These are phyloP conservation scores for Tetracladium maxilliforme DNA, from an alignment of 2,329 filamentous ascomycete genomes.

Conservation along the genomic window DNA sequence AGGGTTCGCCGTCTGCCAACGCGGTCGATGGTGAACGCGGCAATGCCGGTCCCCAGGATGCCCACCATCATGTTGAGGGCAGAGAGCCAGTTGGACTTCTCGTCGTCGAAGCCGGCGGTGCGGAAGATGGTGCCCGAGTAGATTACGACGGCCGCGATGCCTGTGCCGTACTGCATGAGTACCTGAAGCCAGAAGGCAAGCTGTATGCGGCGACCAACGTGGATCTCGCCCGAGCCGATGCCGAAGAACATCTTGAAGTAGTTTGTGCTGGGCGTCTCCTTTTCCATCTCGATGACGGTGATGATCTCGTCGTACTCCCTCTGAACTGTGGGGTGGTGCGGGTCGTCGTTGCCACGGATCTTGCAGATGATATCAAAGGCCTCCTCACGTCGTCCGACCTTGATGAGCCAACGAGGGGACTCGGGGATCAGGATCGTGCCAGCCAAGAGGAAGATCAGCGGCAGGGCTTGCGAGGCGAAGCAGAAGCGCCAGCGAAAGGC, in stretches of 20 bases:
- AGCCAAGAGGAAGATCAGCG: slow-evolving; percentile 38
- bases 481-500: slow-evolving; percentile 54
- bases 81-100: slow-evolving; percentile 48
- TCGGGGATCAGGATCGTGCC: slow-evolving; percentile 55
- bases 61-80: slow-evolving; percentile 40
- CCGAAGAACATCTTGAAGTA: slow-evolving; percentile 56
- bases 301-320: slow-evolving; percentile 55
- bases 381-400: slow-evolving; percentile 51
- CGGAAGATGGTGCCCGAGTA: slow-evolving; percentile 36
- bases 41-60: slow-evolving; percentile 46
- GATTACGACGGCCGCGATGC: slow-evolving; percentile 51
- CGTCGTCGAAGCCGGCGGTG: slow-evolving; percentile 47
- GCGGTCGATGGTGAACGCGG: slow-evolving; percentile 54
- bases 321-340: slow-evolving; percentile 37
- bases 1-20: slow-evolving; percentile 56
- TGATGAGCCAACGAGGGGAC: slow-evolving; percentile 52
- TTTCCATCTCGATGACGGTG: slow-evolving; percentile 46
- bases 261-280: slow-evolving; percentile 29
- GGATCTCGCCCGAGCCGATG: slow-evolving; percentile 44
- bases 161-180: slow-evolving; percentile 50
- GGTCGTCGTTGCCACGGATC: slow-evolving; percentile 42
- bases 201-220: slow-evolving; percentile 52
- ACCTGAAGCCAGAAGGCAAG: slow-evolving; percentile 60
- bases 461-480: slow-evolving; percentile 54
- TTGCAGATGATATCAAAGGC: slow-evolving; percentile 49